Conservation (phyloP, 2,329 filamentous ascomycete species). For the Tolypocladium nubicola region DNA sequence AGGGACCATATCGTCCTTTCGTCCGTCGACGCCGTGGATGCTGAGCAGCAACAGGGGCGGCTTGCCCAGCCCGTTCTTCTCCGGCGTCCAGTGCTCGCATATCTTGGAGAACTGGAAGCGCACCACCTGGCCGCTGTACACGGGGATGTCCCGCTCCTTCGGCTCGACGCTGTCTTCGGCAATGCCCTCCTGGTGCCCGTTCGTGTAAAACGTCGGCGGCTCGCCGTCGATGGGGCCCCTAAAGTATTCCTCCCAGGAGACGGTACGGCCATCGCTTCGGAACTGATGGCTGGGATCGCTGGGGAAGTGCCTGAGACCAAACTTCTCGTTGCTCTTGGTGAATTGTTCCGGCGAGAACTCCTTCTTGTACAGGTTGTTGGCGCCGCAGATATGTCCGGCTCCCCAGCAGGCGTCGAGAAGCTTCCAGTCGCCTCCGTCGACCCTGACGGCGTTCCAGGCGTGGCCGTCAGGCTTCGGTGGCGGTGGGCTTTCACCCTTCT, state of each 20-base stretch:
- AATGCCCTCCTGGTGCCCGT: conserved; percentile 38
- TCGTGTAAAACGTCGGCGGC: conserved; percentile 34
- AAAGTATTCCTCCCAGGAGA: conserved; percentile 77
- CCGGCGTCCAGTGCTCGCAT: conserved; percentile 76
- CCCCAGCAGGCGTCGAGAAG: conserved; percentile 91
- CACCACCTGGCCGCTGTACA: conserved; percentile 45
- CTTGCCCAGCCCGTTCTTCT: conserved; percentile 53
- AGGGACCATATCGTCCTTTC: conserved; percentile 56
- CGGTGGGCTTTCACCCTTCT: conserved; percentile 55
- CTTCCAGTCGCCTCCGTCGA: conserved; percentile 85
- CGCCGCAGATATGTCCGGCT: conserved; percentile 54
- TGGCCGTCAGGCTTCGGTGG: conserved; percentile 54
- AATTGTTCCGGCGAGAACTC: conserved; percentile 56
- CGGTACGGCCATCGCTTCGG: conserved; percentile 56
- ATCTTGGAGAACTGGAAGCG: conserved; percentile 72
- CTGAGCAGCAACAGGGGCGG: conserved; percentile 61
- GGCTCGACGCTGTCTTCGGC: conserved; percentile 50
- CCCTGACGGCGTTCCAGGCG: conserved; percentile 87
- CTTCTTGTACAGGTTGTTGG: conserved; percentile 49
- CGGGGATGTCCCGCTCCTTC: conserved; percentile 39
- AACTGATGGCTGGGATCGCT: conserved; percentile 58
- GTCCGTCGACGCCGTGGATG: conserved; percentile 55
- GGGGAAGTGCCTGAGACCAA: conserved; percentile 75
- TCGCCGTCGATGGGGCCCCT: conserved; percentile 45
- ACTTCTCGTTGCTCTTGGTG: conserved; percentile 59